Evolutionary conservation across 1,284 basidiomycete species (phyloP), one percentile per base, ranked within the genome.

Genomic region (Ceratobasidium sp.): DNA sequence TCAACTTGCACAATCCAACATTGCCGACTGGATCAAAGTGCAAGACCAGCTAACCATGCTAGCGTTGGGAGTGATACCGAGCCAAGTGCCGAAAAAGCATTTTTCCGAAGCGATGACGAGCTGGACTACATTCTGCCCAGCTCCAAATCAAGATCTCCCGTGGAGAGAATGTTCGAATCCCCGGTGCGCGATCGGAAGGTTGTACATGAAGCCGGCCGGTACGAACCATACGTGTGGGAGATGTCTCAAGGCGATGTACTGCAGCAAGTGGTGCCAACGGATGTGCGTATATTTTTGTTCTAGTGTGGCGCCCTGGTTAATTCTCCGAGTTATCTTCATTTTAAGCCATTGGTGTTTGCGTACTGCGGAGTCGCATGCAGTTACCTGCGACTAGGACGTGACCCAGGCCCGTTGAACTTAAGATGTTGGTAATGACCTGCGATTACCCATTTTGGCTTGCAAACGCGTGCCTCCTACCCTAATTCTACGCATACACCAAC

Each of bases 281-380:
- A 73, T 73, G 70, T 73, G 40, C 57, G 70, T 73, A 29, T 29
- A n/a, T 17, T 49, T 34, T 15, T 8, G 9, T 11, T 29, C 34
- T 13, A 5, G 46, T 40, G 17, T 9, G 25, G 13, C 22, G 8
- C 32, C 7, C n/a, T 43, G 9, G 43, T 62, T 13, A 19, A 34
- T 34, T 61, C 29, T 25, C 37, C 37, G 37, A n/a, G 22, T 11
- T 37, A 40, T n/a, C 7, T 22, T 46, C 15, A 9, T 8, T 1
- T 49, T 3, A 44, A 73, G 70, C 9, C 70, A 73, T 73, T 73
- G 70, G 70, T 19, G 19, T n/a, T 22, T 73, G 43, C 19, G 32
- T 25, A 51, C 51, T 37, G 1, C 22, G 13, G 57, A 61, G 11
- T 49, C 70, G 15, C 70, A 73, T 37, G 56, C 19, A 15, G 46